Base-by-base conservation (phyloP, 495 filamentous ascomycete genomes). In the Aeminium ludgeri region DNA sequence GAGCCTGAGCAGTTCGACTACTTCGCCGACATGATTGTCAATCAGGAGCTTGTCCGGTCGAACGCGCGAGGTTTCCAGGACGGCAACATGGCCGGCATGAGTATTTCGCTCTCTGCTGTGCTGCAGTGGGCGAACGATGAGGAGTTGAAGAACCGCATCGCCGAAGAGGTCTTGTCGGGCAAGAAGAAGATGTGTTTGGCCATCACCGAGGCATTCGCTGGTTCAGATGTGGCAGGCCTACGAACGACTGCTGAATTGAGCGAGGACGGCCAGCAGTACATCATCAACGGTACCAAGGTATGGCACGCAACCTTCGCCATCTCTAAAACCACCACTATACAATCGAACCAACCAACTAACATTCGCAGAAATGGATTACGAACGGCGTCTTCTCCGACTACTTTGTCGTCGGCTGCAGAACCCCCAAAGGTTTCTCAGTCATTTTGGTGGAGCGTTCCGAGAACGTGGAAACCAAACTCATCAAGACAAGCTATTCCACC, bases 251-350 rank as follows among this genome's bases (percentile, higher is more conserved):
- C 83, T 8, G 70, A 65, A 44, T 82, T 86, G 66, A 86, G 80
- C 11, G 63, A 78, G 8, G 83, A 87, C 58, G 82, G 83, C 37
- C 82, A 81, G 55, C 68, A 82, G 59, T 91, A 85, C 56, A 77
- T 87, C 45, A 72, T 91, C 46, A 86, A 84, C 58, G 83, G 83
- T 44, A 87, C 81, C 50, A 91, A 87, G 68, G 87, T 87, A 62
- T 91, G 83, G 82, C 87, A 87, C 61, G n/a, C n/a, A n/a, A 89
- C 82, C 29, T 86, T 86, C 65, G 82, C 80, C 44, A 73, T 74
- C 59, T 86, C 72, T 56, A n/a, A n/a, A n/a, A n/a, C n/a, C n/a
- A n/a, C n/a, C n/a, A n/a, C n/a, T n/a, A n/a, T n/a, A n/a, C 23
- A 25, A 25, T 8, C 23, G 23, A 25, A 25, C 8, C 23, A 25